Evolutionary conservation across 192 early-diverging fungal genomes (phyloP).

Genomic region (Rhizophlyctis rosea): DNA sequence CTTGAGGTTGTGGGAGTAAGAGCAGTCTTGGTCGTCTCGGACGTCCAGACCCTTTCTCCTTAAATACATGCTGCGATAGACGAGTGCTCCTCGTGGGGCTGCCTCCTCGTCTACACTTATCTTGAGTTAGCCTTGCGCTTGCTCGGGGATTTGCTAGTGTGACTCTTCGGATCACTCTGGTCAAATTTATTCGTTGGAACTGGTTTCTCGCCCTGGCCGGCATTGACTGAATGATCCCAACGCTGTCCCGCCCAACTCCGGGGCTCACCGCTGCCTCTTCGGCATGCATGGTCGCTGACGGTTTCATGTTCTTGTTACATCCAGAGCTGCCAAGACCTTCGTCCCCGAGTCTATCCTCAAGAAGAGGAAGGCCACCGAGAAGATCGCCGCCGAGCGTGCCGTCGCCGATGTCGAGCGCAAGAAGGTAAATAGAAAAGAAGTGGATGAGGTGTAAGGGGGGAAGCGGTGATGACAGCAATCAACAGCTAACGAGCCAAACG

Average conservation of each 20-base stretch:
- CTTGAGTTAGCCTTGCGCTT: not conserved
- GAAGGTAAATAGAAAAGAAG: conserved; percentile 37
- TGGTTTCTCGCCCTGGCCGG: conserved; percentile 2
- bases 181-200: conserved; percentile 20
- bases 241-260: not conserved
- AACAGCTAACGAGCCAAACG: conserved; percentile 34
- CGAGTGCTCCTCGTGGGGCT: not conserved
- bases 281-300: conserved; percentile 6
- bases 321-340: conserved; percentile 30
- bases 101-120: not conserved
- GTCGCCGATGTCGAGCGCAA: conserved; percentile 41
- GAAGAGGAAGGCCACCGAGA: conserved; percentile 63
- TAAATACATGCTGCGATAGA: conserved; percentile 4
- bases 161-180: conserved; percentile 2
- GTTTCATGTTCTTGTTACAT: not conserved
- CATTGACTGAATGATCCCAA: not conserved
- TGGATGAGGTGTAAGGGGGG: not conserved
- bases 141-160: not conserved
- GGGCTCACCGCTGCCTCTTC: conserved; percentile 1
- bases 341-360: conserved; percentile 65
- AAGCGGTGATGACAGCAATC: conserved; percentile 25
- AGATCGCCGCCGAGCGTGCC: conserved; percentile 56
- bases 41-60: conserved; percentile 8
- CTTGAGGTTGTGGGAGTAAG: not conserved
- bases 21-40: not conserved